Conservation (phyloP, 1,284 basidiomycete genomes). For the Naganishia liquefaciens region DNA sequence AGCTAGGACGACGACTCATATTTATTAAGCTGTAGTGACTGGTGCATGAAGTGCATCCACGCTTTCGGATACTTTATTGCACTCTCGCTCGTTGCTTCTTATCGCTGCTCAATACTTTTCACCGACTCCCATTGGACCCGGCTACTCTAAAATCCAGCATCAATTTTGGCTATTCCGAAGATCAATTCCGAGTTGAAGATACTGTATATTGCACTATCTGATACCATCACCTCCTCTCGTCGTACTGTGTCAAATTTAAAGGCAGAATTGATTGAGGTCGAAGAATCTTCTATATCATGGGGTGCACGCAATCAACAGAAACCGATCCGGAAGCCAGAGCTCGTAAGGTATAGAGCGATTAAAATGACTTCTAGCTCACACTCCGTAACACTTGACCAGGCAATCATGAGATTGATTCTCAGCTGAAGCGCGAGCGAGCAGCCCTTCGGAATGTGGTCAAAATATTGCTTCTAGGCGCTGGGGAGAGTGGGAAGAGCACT, state of each 20-base stretch:
- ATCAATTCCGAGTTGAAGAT: background rate
- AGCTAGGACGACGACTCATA: too few relatives aligned
- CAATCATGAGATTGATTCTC: constrained; percentile 93
- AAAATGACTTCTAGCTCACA: background rate
- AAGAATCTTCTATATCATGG: constrained; percentile 44
- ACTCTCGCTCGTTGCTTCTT: too few relatives aligned
- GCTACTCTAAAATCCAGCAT: background rate
- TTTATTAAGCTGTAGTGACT: too few relatives aligned
- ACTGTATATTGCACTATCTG: background rate
- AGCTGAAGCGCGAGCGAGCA: constrained; percentile 87
- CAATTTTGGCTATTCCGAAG: background rate
- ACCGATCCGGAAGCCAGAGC: constrained; percentile 55
- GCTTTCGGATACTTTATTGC: too few relatives aligned
- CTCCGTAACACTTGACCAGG: constrained; percentile 38
- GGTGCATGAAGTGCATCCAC: too few relatives aligned
- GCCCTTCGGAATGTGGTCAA: constrained; percentile 95
- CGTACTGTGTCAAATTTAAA: background rate
- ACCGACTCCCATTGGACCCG: background rate
- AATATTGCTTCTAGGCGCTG: constrained; percentile 81
- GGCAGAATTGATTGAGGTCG: background rate
- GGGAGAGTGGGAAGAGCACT: constrained; percentile 87
- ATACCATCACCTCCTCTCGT: background rate
- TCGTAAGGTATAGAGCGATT: constrained; percentile 40
- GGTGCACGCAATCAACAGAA: constrained; percentile 54
- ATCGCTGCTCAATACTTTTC: too few relatives aligned